Conservation (phyloP, 1,139 yeast genomes). For the Diutina rugosa region DNA sequence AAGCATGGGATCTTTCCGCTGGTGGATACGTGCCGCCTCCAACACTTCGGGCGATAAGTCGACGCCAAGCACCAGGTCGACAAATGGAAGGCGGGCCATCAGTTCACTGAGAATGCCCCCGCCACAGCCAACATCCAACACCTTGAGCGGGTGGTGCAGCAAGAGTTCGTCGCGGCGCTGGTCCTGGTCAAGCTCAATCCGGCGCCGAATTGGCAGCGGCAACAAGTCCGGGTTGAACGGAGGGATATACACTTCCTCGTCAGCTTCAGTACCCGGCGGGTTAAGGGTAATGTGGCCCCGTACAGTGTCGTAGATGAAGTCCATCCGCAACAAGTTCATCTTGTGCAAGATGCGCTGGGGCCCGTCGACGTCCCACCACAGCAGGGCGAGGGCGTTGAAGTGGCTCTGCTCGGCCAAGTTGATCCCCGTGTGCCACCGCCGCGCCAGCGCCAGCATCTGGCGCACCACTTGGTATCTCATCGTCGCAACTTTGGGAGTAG, state of each 20-base stretch:
- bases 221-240: slow-evolving; percentile 61
- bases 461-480: background rate
- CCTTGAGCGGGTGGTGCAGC: slow-evolving; percentile 25
- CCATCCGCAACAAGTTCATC: slow-evolving; percentile 86
- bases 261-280: slow-evolving; percentile 16
- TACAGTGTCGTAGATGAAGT: slow-evolving; percentile 60
- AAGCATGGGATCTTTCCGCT: slow-evolving; percentile 49
- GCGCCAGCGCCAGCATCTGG: background rate
- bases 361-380: slow-evolving; percentile 97
- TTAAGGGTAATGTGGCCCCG: slow-evolving; percentile 33
- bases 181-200: slow-evolving; percentile 37
- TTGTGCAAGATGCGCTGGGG: slow-evolving; percentile 88
- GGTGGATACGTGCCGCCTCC: slow-evolving; percentile 66
- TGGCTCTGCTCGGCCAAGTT: slow-evolving; percentile 50
- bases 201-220: slow-evolving; percentile 38
- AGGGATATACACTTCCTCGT: slow-evolving; percentile 55
- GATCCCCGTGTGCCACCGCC: slow-evolving; percentile 1
- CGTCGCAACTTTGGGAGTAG: background rate
- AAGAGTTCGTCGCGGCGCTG: slow-evolving; percentile 28
- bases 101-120: slow-evolving; percentile 90
- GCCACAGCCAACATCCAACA: slow-evolving; percentile 92
- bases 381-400: slow-evolving; percentile 70
- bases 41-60: slow-evolving; percentile 79
- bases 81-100: slow-evolving; percentile 60
- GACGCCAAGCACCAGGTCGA: slow-evolving; percentile 59